These are phyloP conservation scores for Ilyonectria robusta DNA, from an alignment of 2,329 filamentous ascomycete genomes.

Conservation along the genomic window DNA sequence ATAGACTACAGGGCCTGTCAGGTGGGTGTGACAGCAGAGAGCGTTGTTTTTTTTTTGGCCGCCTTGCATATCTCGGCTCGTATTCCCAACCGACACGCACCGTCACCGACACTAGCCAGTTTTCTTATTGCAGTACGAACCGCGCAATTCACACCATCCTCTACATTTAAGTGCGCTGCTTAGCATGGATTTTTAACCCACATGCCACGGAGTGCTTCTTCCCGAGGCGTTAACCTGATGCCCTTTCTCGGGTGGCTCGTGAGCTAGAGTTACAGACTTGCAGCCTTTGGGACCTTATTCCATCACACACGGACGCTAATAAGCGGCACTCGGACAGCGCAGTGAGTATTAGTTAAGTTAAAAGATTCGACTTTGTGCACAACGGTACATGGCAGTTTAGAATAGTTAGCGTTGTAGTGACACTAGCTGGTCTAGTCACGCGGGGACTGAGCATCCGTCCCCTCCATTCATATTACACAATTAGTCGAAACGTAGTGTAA, in stretches of 20 bases:
- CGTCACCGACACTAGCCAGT: constrained; percentile 16
- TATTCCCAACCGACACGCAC: constrained; percentile 28
- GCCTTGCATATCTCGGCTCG: constrained; percentile 22
- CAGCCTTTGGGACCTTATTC: constrained; percentile 11
- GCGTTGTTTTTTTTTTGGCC: constrained; percentile 11
- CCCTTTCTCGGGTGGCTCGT: neutral
- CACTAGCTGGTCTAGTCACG: constrained; percentile 15
- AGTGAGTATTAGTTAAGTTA: neutral
- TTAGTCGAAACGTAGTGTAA: neutral
- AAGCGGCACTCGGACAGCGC: neutral
- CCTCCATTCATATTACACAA: neutral
- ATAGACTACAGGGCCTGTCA: neutral
- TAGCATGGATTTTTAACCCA: neutral
- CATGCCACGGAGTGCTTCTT: neutral
- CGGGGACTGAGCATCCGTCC: neutral
- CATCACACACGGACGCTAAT: constrained; percentile 10
- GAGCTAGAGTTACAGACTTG: constrained; percentile 22
- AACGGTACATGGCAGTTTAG: constrained; percentile 7
- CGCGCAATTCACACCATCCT: neutral
- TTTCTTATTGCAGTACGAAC: constrained; percentile 7
- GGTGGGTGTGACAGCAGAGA: constrained; percentile 6
- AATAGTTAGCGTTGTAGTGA: neutral
- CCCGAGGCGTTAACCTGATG: constrained; percentile 6
- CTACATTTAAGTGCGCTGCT: neutral
- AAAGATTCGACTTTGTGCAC: neutral